Evolutionary conservation across 2,329 filamentous ascomycete species (phyloP).

Genomic region (Neospermospora avenae): DNA sequence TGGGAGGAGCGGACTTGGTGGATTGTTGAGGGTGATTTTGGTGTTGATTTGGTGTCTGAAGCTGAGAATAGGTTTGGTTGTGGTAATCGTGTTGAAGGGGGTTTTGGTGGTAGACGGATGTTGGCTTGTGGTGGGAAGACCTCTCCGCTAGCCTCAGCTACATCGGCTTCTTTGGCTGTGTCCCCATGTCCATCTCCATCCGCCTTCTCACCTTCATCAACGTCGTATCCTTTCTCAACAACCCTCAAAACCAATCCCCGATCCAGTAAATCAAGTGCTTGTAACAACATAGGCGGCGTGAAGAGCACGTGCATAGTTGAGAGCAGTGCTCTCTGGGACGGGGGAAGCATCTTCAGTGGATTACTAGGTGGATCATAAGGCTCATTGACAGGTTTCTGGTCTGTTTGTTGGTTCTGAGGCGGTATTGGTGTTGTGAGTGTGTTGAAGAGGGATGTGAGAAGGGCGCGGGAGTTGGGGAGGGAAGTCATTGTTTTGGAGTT

Average conservation of each 20-base stretch:
- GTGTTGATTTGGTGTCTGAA: not conserved
- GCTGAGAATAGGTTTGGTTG: not conserved
- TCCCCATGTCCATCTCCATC: not conserved
- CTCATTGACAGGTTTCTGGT: not conserved
- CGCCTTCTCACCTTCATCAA: not conserved
- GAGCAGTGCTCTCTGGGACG: conserved; percentile 42
- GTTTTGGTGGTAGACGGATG: conserved; percentile 8
- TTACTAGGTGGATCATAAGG: conserved; percentile 13
- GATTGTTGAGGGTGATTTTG: conserved; percentile 3
- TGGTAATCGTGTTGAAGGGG: not conserved
- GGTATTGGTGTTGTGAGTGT: conserved; percentile 19
- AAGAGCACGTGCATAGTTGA: conserved; percentile 72
- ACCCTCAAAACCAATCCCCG: conserved; percentile 65
- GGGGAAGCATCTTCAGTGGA: conserved; percentile 22
- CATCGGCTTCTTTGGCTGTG: not conserved
- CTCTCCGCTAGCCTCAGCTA: not conserved
- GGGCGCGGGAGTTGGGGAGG: conserved; percentile 28
- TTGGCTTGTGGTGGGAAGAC: conserved; percentile 17
- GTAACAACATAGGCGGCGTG: conserved; percentile 68
- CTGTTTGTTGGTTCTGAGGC: not conserved
- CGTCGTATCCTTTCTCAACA: conserved; percentile 24
- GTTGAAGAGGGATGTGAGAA: conserved; percentile 33
- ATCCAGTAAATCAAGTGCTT: conserved; percentile 85
- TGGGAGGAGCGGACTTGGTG: conserved; percentile 30
- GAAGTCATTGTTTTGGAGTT: conserved; percentile 2